Evolutionary conservation across 106 monocot genomes (phyloP).

Genomic region (Dactylorhiza incarnata): DNA sequence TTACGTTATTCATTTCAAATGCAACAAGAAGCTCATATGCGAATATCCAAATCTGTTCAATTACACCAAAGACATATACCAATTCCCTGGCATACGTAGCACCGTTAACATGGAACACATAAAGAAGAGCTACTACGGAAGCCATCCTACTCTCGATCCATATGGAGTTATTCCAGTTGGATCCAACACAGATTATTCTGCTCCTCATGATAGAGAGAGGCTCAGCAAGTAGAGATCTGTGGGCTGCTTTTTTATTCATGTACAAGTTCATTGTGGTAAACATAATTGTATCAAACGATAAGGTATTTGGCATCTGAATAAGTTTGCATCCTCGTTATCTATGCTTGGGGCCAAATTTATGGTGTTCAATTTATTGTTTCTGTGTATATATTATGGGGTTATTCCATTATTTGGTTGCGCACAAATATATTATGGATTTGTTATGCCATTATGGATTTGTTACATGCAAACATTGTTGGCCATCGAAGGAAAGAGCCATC

Average conservation of each 20-base stretch:
- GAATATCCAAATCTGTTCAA: slow-evolving; percentile 90
- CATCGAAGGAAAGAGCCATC: too few species aligned
- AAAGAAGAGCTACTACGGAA: slow-evolving; percentile 87
- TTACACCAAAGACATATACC: slow-evolving; percentile 90
- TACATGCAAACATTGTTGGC: too few species aligned
- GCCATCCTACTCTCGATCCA: slow-evolving; percentile 81
- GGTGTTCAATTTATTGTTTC: neutral
- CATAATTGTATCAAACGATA: neutral
- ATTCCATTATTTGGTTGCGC: too few species aligned
- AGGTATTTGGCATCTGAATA: neutral
- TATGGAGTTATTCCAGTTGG: slow-evolving; percentile 69
- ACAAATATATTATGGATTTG: too few species aligned
- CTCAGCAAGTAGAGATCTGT: slow-evolving; percentile 18
- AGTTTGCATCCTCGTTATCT: neutral
- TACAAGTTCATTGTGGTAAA: neutral
- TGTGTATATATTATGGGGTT: neutral
- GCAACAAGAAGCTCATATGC: slow-evolving; percentile 84
- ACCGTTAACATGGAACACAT: slow-evolving; percentile 83
- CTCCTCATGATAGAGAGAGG: slow-evolving; percentile 77
- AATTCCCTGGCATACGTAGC: slow-evolving; percentile 59
- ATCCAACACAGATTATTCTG: slow-evolving; percentile 52
- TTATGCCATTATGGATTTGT: too few species aligned
- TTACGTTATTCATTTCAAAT: slow-evolving; percentile 84
- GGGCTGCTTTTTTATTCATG: neutral
- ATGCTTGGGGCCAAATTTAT: neutral